A percentile compares a stretch with the other conserved stretches of the same genome.
phyloP scores from a whole-genome alignment of 2,329 filamentous ascomycete genomes.

The Venturiaceae sp. region DNA sequence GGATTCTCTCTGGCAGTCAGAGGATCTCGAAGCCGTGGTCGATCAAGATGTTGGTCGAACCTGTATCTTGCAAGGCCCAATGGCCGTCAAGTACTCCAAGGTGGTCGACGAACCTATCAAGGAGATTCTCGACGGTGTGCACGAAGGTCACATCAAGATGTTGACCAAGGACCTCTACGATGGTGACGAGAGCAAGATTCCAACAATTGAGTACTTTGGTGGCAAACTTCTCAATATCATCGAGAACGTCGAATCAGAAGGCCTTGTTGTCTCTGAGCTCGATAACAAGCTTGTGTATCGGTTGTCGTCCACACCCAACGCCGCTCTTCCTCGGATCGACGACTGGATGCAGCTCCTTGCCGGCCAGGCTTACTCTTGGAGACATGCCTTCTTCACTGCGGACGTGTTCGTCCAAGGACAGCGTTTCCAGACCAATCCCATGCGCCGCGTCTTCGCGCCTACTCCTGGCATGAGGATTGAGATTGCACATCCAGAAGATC shows the following conservation, averaged over 20 bases:
- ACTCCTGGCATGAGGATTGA: slow-evolving; percentile 82
- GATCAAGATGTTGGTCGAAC: slow-evolving; percentile 92
- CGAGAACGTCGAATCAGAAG: slow-evolving; percentile 67
- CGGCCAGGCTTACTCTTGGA: slow-evolving; percentile 79
- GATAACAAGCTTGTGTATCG: slow-evolving; percentile 74
- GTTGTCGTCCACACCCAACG: slow-evolving; percentile 64
- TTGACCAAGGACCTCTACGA: slow-evolving; percentile 73
- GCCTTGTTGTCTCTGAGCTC: slow-evolving; percentile 74
- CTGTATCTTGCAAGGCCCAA: slow-evolving; percentile 91
- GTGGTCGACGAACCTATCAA: slow-evolving; percentile 88
- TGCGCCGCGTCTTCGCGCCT: slow-evolving; percentile 83
- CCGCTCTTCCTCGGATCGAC: slow-evolving; percentile 66
- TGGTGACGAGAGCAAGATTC: slow-evolving; percentile 63
- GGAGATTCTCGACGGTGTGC: slow-evolving; percentile 86
- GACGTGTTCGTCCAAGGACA: slow-evolving; percentile 93
- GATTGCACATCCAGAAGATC: slow-evolving; percentile 71
- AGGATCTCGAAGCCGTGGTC: slow-evolving; percentile 92
- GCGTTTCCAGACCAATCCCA: slow-evolving; percentile 94
- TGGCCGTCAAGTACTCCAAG: slow-evolving; percentile 82
- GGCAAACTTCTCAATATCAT: slow-evolving; percentile 69
- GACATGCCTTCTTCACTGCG: slow-evolving; percentile 85
- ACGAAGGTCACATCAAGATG: slow-evolving; percentile 74
- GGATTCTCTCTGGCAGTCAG: slow-evolving; percentile 97
- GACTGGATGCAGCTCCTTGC: slow-evolving; percentile 84
- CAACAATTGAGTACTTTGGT: slow-evolving; percentile 89